Conservation (phyloP, 2,329 filamentous ascomycete genomes). For the Alternaria hordeiaustralica region DNA sequence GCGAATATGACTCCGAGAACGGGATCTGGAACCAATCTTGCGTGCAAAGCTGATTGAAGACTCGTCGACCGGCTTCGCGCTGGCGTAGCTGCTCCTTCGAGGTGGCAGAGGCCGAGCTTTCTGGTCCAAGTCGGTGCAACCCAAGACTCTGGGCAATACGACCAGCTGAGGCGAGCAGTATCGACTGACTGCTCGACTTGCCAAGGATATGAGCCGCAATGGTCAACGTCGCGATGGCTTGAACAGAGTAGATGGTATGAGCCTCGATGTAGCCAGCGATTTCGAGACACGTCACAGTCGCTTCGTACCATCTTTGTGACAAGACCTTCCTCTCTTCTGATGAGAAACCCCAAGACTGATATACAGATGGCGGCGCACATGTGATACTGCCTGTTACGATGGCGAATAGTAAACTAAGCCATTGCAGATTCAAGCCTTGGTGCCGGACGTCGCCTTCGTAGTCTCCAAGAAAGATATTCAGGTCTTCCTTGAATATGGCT, state of each 20-base stretch:
- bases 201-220: conserved; percentile 57
- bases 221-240: conserved; percentile 55
- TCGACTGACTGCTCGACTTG: conserved; percentile 53
- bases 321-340: conserved; percentile 46
- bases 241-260: conserved; percentile 51
- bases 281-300: conserved; percentile 52
- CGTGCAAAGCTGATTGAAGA: conserved; percentile 49
- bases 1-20: conserved; percentile 49
- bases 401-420: conserved; percentile 53
- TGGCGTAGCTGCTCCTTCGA: conserved; percentile 18
- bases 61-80: conserved; percentile 43
- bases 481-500: conserved; percentile 13
- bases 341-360: conserved; percentile 51
- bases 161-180: conserved; percentile 53
- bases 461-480: conserved; percentile 15
- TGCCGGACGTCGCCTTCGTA: conserved; percentile 47
- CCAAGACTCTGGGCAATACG: conserved; percentile 57
- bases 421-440: conserved; percentile 50
- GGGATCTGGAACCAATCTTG: conserved; percentile 53
- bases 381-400: conserved; percentile 52
- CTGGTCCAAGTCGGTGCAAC: conserved; percentile 49
- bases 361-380: conserved; percentile 42
- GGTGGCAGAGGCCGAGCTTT: not conserved
- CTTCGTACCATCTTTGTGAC: conserved; percentile 54
- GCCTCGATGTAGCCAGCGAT: conserved; percentile 51